These are phyloP conservation scores for Colletotrichum orbiculare DNA, from an alignment of 2,329 filamentous ascomycete genomes.

Conservation along the genomic window DNA sequence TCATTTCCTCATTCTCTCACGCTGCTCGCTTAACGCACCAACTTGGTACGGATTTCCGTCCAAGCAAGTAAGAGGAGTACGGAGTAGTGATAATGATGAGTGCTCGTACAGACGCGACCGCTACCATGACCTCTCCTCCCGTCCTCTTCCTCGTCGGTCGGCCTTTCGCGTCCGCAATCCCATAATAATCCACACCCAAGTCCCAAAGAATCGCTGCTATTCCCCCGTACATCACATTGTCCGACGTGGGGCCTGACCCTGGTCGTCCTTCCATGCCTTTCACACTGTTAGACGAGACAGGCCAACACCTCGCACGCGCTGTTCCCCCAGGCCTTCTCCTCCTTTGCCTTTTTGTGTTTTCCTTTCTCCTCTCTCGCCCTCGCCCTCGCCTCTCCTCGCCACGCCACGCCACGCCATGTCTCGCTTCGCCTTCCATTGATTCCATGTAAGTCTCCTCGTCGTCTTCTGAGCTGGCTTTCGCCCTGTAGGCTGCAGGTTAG, in stretches of 20 bases:
- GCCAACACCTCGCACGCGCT: slow-evolving; percentile 27
- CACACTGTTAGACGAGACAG: slow-evolving; percentile 22
- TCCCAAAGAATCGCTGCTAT: slow-evolving; percentile 21
- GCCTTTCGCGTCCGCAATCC: slow-evolving; percentile 11
- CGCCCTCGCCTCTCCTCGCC: too few species aligned
- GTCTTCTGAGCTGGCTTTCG: too few species aligned
- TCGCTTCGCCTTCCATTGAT: too few species aligned
- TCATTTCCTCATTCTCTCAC: slow-evolving; percentile 6
- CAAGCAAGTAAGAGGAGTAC: too few species aligned
- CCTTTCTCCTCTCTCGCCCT: background rate
- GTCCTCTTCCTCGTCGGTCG: background rate
- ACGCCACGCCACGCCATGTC: too few species aligned
- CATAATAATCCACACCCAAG: slow-evolving; percentile 15
- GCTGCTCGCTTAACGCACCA: slow-evolving; percentile 14
- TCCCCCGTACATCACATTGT: slow-evolving; percentile 33
- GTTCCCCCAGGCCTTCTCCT: background rate
- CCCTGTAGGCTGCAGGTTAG: too few species aligned
- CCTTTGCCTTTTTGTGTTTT: background rate
- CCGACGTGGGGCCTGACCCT: slow-evolving; percentile 33
- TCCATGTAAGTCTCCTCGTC: too few species aligned
- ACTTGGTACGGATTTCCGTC: background rate
- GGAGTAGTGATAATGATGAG: too few species aligned
- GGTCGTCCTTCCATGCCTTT: background rate
- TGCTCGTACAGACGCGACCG: too few species aligned
- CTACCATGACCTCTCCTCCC: too few species aligned